phyloP scores from a whole-genome alignment of 495 filamentous ascomycete genomes.

The Astrothelium macrocarpum region DNA sequence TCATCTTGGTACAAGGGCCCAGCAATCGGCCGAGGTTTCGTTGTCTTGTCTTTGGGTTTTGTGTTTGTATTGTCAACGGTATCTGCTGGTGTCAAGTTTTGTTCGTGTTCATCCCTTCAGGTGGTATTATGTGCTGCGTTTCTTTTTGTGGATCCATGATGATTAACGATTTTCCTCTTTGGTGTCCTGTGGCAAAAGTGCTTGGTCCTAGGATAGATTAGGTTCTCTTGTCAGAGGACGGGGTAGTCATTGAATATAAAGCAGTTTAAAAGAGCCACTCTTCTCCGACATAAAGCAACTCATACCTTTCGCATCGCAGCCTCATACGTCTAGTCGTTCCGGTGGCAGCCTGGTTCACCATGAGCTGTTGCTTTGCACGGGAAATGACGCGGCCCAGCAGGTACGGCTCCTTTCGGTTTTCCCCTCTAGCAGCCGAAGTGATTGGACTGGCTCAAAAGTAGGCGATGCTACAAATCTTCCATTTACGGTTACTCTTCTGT shows the following conservation, averaged over 20 bases:
- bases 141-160: neutral
- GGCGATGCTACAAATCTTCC: neutral
- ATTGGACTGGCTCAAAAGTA: neutral
- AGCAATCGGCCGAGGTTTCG: neutral
- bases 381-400: slow-evolving; percentile 4
- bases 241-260: slow-evolving; percentile 5
- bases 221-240: neutral
- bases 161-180: slow-evolving; percentile 1
- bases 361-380: neutral
- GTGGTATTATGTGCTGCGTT: neutral
- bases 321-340: neutral
- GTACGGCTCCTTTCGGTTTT: slow-evolving; percentile 3
- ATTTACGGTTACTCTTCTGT: neutral
- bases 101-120: neutral
- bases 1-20: neutral
- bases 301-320: neutral
- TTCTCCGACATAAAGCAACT: neutral
- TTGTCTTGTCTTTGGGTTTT: neutral
- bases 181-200: neutral
- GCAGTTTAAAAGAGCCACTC: neutral
- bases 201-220: neutral
- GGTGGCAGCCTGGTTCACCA: neutral
- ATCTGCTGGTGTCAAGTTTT: neutral
- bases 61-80: neutral
- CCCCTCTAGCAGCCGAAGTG: neutral